phyloP scores from a whole-genome alignment of 352 stramenopile genomes.

The Globisporangium sylvaticum region DNA sequence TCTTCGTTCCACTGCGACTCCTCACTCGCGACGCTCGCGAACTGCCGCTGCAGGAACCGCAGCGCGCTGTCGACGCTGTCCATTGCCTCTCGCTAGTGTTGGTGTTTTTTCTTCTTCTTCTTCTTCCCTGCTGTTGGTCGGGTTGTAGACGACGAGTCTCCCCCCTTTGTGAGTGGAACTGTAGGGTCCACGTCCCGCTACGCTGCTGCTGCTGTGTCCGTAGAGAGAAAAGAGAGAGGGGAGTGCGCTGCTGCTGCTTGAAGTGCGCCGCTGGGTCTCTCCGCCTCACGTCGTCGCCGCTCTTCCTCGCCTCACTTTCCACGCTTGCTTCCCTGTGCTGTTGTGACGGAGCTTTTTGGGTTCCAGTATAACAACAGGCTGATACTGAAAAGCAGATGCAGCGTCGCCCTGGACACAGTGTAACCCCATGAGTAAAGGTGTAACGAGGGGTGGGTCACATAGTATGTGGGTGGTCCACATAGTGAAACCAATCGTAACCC shows the following conservation, averaged over 20 bases:
- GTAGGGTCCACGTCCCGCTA: not conserved
- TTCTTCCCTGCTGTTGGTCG: not conserved
- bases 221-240: not conserved
- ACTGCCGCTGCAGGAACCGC: constrained; percentile 82
- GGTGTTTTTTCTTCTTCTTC: not conserved
- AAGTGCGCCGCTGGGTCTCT: not conserved
- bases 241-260: not conserved
- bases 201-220: not conserved
- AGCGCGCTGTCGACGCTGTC: constrained; percentile 84
- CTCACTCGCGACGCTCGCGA: constrained; percentile 75
- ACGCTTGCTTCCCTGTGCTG: not conserved
- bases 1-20: constrained; percentile 77
- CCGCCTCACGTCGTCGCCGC: not conserved
- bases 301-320: not conserved
- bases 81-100: constrained; percentile 28
- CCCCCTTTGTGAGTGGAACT: not conserved
- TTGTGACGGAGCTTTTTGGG: not conserved
- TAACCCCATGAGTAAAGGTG: not conserved
- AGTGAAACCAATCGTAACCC: not conserved
- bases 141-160: not conserved
- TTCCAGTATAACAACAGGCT: not conserved
- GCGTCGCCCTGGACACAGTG: too few species aligned
- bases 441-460: too few species aligned
- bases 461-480: not conserved
- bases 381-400: not conserved